phyloP scores from a whole-genome alignment of 2,329 filamentous ascomycete genomes.

The Lasiodiplodia theobromae region DNA sequence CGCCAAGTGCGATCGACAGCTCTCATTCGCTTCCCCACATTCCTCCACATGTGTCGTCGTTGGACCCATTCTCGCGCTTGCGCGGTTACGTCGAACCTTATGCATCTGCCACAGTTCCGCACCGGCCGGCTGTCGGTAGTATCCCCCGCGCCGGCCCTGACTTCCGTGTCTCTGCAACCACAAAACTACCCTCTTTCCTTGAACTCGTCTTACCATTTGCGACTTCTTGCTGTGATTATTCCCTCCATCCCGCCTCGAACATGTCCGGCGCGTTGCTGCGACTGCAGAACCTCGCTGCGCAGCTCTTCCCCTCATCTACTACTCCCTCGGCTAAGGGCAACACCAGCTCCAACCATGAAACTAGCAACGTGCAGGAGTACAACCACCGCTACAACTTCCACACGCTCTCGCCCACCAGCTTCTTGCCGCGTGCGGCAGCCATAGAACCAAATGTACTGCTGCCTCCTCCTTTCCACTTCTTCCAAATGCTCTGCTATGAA shows the following conservation, averaged over 20 bases:
- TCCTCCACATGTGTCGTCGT: conserved; percentile 31
- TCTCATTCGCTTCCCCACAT: conserved; percentile 43
- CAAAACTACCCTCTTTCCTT: conserved; percentile 5
- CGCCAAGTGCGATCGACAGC: conserved; percentile 14
- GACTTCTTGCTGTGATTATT: background rate
- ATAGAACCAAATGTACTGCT: conserved; percentile 78
- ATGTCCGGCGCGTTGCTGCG: conserved; percentile 34
- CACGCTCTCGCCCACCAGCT: conserved; percentile 84
- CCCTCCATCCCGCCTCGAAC: background rate
- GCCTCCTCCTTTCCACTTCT: background rate
- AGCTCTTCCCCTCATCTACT: conserved; percentile 42
- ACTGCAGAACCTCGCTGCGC: conserved; percentile 47
- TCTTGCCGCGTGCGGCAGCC: conserved; percentile 81
- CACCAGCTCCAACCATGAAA: conserved; percentile 37
- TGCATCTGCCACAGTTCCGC: background rate
- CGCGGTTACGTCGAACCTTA: conserved; percentile 8
- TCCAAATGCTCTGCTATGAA: background rate
- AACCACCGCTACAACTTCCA: conserved; percentile 69
- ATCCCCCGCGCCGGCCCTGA: conserved; percentile 14
- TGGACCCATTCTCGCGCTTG: conserved; percentile 13
- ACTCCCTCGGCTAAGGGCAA: conserved; percentile 43
- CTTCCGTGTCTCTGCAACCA: conserved; percentile 8
- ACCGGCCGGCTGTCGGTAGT: conserved; percentile 3
- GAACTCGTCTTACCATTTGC: background rate
- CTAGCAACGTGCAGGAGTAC: conserved; percentile 46